Evolutionary conservation across 345 rosid species (phyloP), one percentile per base, ranked within the genome.

Genomic region (Eucalyptus pumila): DNA sequence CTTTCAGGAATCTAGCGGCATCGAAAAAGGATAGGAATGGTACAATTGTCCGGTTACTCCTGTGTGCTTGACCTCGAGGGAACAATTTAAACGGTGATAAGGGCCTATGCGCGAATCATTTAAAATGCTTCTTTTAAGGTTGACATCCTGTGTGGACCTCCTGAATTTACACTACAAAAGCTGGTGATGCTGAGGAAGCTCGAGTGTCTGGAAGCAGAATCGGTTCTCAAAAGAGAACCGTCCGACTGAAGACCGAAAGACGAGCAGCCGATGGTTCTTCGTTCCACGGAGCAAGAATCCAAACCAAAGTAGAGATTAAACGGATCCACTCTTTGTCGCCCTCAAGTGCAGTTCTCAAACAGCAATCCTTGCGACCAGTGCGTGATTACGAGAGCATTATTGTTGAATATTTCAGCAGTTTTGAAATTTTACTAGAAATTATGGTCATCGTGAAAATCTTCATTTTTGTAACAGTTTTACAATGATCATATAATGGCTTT

Each of bases 381-480:
- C 27, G 14, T 17, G 8, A 72, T 37, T 8, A 72, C 1, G 45
- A 37, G 4, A 72, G 14, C 45, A 34, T 69, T 5, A 9, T 8
- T 67, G 54, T 0, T 17, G 54, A 3, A 51, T 51, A 51, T 51
- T 52, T 52, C 24, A 19, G 24, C 2, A 19, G 21, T 52, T 8
- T 7, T 19, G 10, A 52, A 52, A 52, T 19, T 6, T 52, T 8
- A 52, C 2, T 52, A 19, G 0, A 52, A 19, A 52, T 8, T 52
- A 52, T 52, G 11, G 0, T 8, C 56, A 19, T 19, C 24, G 0
- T 19, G 24, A 52, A 52, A 52, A 0, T 52, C 10, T 8, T 52
- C 24, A 3, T 52, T 52, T 52, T 52, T 19, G 58, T 52, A 52
- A 52, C 2, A 0, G 24, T 19, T 52, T 19, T 52, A 52, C 5